Percentiles rank a stretch among this genome's conserved stretches.
Conservation (phyloP, 2,329 filamentous ascomycete genomes). For the Orbilia blumenaviensis region DNA sequence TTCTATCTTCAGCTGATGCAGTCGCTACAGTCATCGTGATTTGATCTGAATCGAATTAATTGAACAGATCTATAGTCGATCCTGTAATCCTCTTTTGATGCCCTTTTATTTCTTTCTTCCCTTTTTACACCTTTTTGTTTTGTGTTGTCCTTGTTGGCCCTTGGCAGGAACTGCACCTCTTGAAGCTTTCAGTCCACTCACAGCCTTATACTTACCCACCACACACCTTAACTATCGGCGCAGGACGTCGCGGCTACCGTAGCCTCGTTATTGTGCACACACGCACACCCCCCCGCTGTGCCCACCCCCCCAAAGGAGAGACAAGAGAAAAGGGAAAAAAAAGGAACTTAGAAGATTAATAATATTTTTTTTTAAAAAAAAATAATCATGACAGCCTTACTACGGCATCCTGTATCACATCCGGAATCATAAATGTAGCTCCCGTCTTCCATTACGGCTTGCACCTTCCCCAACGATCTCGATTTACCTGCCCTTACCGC, state of each 20-base stretch:
- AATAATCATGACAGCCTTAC: conserved; percentile 10
- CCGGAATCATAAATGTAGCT: neutral
- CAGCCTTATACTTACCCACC: too few relatives aligned
- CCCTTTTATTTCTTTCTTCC: too few relatives aligned
- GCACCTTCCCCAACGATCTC: neutral
- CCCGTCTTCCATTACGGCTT: neutral
- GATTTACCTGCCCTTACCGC: neutral
- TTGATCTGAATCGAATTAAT: neutral
- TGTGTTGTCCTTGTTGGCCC: conserved; percentile 14
- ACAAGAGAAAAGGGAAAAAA: too few relatives aligned
- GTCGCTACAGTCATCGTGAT: conserved; percentile 28
- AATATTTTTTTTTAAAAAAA: neutral
- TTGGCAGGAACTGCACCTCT: conserved; percentile 4
- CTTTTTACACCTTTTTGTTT: neutral
- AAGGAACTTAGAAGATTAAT: too few relatives aligned
- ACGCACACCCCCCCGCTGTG: neutral
- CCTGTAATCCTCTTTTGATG: too few relatives aligned
- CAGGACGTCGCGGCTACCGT: neutral
- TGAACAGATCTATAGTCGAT: too few relatives aligned
- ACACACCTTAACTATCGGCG: neutral
- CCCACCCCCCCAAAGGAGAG: neutral
- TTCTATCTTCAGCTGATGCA: conserved; percentile 51
- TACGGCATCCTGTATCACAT: neutral
- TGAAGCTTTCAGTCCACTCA: neutral
- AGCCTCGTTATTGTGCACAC: neutral